Evolutionary conservation across 2,329 filamentous ascomycete species (phyloP).

Genomic region (Amauroascus verrucosus): DNA sequence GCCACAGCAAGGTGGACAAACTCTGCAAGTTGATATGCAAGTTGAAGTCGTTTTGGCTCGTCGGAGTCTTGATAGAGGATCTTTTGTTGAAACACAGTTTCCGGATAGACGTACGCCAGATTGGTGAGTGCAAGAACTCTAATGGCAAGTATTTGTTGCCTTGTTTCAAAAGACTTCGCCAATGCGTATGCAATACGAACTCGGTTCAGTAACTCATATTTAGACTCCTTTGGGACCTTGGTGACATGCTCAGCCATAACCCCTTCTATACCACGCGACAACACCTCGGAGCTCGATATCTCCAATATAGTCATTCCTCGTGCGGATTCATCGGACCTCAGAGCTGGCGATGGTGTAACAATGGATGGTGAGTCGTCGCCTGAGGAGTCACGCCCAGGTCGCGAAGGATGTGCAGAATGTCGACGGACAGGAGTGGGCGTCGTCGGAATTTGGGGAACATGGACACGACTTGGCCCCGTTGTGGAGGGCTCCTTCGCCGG

Average conservation of each 20-base stretch:
- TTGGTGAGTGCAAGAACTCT: constrained; percentile 83
- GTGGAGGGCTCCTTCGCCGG: constrained; percentile 24
- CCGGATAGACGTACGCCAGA: constrained; percentile 76
- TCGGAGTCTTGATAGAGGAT: constrained; percentile 80
- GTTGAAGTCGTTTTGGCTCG: constrained; percentile 76
- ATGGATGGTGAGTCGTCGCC: constrained; percentile 45
- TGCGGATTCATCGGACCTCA: constrained; percentile 29
- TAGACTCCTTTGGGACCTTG: constrained; percentile 60
- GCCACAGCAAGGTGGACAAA: constrained; percentile 73
- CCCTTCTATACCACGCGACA: constrained; percentile 29
- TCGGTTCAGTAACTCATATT: constrained; percentile 77
- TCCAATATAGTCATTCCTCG: constrained; percentile 50
- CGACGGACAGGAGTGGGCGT: constrained; percentile 69
- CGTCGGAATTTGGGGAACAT: constrained; percentile 44
- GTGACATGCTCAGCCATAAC: constrained; percentile 38
- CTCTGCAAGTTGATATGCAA: constrained; percentile 86
- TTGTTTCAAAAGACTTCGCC: constrained; percentile 51
- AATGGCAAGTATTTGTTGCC: constrained; percentile 67
- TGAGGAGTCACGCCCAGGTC: constrained; percentile 37
- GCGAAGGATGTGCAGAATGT: constrained; percentile 47
- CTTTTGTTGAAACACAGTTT: constrained; percentile 73
- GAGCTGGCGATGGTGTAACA: constrained; percentile 30
- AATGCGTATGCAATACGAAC: constrained; percentile 76
- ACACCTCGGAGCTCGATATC: constrained; percentile 45
- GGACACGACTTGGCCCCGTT: constrained; percentile 24